Conservation (phyloP, 305 asterid species). For the Plantago lanceolata region DNA sequence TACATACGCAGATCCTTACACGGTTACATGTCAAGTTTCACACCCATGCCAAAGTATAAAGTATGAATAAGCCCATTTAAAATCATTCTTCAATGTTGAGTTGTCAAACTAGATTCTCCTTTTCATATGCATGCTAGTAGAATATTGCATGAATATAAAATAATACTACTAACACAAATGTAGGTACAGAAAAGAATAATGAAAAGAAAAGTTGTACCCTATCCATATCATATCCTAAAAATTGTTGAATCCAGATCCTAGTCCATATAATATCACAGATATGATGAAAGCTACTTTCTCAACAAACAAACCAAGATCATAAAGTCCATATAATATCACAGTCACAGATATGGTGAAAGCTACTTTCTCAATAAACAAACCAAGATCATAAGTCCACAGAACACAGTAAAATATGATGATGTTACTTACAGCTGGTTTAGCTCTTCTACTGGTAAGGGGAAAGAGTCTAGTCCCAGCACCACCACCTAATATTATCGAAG, state of each 20-base stretch:
- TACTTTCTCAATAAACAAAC: neutral
- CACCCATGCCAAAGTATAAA: neutral
- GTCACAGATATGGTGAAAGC: neutral
- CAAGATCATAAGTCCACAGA: neutral
- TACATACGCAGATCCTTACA: too few relatives aligned
- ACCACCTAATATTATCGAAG: slow-evolving; percentile 83
- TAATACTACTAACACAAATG: neutral
- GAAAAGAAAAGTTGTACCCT: neutral
- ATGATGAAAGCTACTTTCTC: neutral
- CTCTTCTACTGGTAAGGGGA: slow-evolving; percentile 87
- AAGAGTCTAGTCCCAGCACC: slow-evolving; percentile 98
- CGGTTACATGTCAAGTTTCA: neutral
- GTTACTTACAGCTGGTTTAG: slow-evolving; percentile 85
- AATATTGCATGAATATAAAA: neutral
- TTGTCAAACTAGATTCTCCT: neutral
- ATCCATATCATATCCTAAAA: neutral
- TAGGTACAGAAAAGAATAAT: neutral
- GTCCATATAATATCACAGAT: neutral
- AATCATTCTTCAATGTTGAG: neutral
- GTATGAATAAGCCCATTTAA: neutral
- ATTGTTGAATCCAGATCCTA: neutral
- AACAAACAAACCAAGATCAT: neutral
- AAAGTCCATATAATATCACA: neutral
- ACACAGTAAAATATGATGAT: neutral
- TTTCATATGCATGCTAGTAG: neutral